phyloP scores from a whole-genome alignment of 2,329 filamentous ascomycete genomes.

The Cryphonectria carpinicola region DNA sequence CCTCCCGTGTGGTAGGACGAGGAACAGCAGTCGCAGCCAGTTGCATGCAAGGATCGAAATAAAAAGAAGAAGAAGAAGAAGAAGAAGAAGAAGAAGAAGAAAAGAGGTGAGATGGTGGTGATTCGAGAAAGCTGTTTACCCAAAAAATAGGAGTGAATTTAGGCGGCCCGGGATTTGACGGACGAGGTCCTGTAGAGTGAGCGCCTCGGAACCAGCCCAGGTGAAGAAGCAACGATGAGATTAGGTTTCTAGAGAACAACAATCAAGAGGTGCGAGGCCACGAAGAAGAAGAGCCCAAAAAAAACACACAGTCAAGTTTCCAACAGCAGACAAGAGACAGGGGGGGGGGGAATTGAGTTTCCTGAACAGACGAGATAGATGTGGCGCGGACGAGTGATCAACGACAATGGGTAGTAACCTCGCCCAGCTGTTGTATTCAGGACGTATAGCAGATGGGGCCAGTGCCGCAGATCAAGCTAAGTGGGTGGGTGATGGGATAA shows the following conservation, averaged over 20 bases:
- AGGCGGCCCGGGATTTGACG: background rate
- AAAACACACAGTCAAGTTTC: background rate
- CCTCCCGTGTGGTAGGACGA: constrained; percentile 25
- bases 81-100: background rate
- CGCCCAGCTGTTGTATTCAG: constrained; percentile 3
- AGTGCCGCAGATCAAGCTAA: background rate
- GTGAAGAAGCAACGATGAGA: background rate
- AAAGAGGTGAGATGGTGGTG: background rate
- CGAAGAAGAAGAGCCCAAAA: background rate
- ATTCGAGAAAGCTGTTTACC: constrained; percentile 5
- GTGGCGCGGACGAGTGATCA: constrained; percentile 13
- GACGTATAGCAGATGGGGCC: constrained; percentile 12
- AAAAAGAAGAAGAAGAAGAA: no score
- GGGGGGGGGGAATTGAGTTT: background rate
- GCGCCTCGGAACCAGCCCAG: background rate
- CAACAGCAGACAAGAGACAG: background rate
- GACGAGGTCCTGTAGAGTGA: background rate
- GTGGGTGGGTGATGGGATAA: constrained; percentile 13
- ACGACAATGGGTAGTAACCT: background rate
- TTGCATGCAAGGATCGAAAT: background rate
- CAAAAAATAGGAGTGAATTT: constrained; percentile 5
- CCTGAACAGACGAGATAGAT: background rate
- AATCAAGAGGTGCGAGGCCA: background rate
- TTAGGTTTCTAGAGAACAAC: background rate
- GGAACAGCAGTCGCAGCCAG: constrained; percentile 11